Percentiles rank a stretch among this genome's conserved stretches.
Conservation (phyloP, 2,329 filamentous ascomycete genomes). For the Apiospora koreana region DNA sequence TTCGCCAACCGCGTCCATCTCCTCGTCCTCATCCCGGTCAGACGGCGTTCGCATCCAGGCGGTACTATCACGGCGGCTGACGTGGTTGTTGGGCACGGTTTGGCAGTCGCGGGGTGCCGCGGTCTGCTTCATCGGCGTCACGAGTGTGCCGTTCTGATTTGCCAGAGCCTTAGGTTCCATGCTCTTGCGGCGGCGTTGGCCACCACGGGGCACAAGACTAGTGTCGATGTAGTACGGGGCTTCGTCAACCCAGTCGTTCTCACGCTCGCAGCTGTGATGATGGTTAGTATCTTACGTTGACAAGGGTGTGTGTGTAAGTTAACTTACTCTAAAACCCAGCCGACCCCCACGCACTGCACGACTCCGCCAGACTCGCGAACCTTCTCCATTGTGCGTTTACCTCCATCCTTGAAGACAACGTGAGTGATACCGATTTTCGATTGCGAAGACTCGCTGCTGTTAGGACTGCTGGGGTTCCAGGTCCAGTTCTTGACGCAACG, state of each 20-base stretch:
- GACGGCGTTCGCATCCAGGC: slow-evolving; percentile 58
- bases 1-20: slow-evolving; percentile 29
- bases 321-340: slow-evolving; percentile 85
- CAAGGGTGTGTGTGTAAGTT: neutral
- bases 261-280: slow-evolving; percentile 65
- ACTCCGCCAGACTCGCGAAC: slow-evolving; percentile 70
- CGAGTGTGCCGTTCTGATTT: slow-evolving; percentile 67
- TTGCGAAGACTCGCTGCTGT: slow-evolving; percentile 36
- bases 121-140: slow-evolving; percentile 42
- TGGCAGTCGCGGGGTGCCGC: slow-evolving; percentile 34
- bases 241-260: slow-evolving; percentile 78
- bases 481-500: slow-evolving; percentile 75
- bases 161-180: slow-evolving; percentile 76
- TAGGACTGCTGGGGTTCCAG: slow-evolving; percentile 59
- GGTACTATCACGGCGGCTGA: slow-evolving; percentile 54
- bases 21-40: slow-evolving; percentile 37
- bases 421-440: slow-evolving; percentile 77
- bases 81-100: slow-evolving; percentile 47
- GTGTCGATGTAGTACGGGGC: slow-evolving; percentile 69
- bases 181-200: slow-evolving; percentile 72
- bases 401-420: slow-evolving; percentile 87
- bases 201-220: slow-evolving; percentile 66
- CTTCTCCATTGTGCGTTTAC: slow-evolving; percentile 78
- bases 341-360: slow-evolving; percentile 83
- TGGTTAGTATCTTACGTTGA: slow-evolving; percentile 27